Evolutionary conservation across 2,329 filamentous ascomycete species (phyloP), one percentile per base, ranked within the genome.

Genomic region (Exophiala dermatitidis): DNA sequence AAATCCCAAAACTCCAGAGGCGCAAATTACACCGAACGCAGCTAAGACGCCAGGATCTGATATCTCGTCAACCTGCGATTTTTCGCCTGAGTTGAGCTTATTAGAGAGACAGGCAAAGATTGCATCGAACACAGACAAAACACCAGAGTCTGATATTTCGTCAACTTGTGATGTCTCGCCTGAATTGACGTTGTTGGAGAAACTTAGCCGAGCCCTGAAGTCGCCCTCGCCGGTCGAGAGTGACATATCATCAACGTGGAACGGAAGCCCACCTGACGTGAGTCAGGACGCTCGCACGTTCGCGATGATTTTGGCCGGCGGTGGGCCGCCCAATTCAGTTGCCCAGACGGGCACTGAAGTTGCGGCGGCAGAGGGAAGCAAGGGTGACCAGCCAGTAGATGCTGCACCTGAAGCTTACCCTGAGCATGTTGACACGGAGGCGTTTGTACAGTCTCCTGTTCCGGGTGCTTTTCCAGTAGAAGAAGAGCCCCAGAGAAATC

Each of bases 221-320:
- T 34, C 33, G 33, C 33, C 33, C 33, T 54, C 48, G 26, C 46
- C 48, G 7, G 28, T 32, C 36, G 43, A 54, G 33, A 52, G 48
- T 49, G 51, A 54, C 33, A 54, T 54, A 19, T 54, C 48, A 28
- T 54, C 55, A 26, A 36, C 47, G 36, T 54, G 46, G 37, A 30
- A 52, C 33, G 50, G 50, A 29, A 48, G 38, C 6, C 51, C 55
- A 28, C 51, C 45, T 7, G 45, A 46, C 33, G 37, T 37, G 4
- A 46, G 41, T 37, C 30, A 40, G n/a, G 48, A 54, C 34, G 51
- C 34, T 32, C 37, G 32, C 26, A 41, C 52, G 3, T 47, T 52
- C 51, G 26, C 36, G 33, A 52, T 49, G 45, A 57, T 57, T 40
- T 51, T 52, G 31, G 31, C 53, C 48, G 53, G 50, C 34, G 50